Evolutionary conservation across 116 monocot genomes (phyloP), one percentile per base, ranked within the genome.

Genomic region (Papilionanthe hybrid): DNA sequence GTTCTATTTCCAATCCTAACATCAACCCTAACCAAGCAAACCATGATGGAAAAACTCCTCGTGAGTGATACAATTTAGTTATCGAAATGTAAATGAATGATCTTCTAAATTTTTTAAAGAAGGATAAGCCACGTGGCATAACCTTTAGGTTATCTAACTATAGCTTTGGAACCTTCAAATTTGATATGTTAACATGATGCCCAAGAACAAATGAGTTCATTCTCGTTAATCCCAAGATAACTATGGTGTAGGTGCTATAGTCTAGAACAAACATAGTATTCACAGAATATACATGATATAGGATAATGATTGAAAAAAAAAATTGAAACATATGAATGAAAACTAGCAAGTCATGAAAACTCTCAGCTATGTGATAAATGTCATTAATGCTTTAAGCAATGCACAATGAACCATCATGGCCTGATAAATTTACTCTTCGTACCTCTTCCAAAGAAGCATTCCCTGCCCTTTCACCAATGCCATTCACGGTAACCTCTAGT

Each of bases 361-460:
- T 71, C 37, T 71, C 17, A 13, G 11, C 13, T 71, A 15, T 71
- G 71, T 12, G 71, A 53, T 71, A 37, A 71, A 19, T 71, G 37
- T 71, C 41, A 53, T 71, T 32, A 71, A 19, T 71, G 71, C 32
- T 71, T 71, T 41, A 71, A 27, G 71, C 41, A 71, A 17, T 73
- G 43, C 73, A 69, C 29, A 32, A 1, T 69, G 15, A 69, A 37
- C 0, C 37, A 30, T 32, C 37, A 15, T 30, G 27, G 32, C 47
- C 20, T 49, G 28, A 49, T 49, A 50, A 7, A 42, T 9, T 73
- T 7, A 75, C 28, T 50, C 15, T 25, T 20, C 27, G 19, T 82
- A 98, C 98, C 95, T 94, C 98, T 75, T 98, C 98, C 72, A 98
- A 81, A 41, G 98, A 93, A 87, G 98, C 98, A 94, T 98, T 95